phyloP scores from a whole-genome alignment of 768 basidiomycete genomes.

The Cantharellus cinnabarinus region DNA sequence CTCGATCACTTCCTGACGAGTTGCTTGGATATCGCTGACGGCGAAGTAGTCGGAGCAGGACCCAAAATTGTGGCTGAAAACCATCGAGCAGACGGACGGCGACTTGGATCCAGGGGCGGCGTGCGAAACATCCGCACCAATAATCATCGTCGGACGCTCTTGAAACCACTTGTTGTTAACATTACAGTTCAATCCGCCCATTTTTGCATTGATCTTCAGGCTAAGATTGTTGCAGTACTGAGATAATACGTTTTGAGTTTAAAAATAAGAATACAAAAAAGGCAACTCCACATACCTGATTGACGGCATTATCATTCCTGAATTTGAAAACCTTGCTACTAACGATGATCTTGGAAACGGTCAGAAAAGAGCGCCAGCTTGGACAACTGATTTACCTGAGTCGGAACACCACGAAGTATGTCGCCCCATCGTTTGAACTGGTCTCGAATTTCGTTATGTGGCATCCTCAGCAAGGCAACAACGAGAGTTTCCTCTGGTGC shows the following conservation, averaged over 20 bases:
- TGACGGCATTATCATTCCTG: neutral
- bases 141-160: slow-evolving; percentile 54
- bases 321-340: neutral
- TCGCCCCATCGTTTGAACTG: neutral
- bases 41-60: slow-evolving; percentile 67
- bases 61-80: slow-evolving; percentile 25
- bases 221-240: slow-evolving; percentile 58
- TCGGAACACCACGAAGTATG: neutral
- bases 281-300: neutral
- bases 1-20: slow-evolving; percentile 46
- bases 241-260: neutral
- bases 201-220: slow-evolving; percentile 64
- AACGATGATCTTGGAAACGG: neutral
- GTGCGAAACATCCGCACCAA: slow-evolving; percentile 18
- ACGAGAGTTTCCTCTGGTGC: neutral
- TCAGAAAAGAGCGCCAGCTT: neutral
- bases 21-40: slow-evolving; percentile 36
- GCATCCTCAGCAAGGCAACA: neutral
- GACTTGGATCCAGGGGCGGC: neutral
- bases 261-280: neutral
- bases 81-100: neutral
- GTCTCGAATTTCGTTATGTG: neutral
- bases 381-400: neutral
- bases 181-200: slow-evolving; percentile 68
- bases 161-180: slow-evolving; percentile 36